phyloP scores from a whole-genome alignment of 2,329 filamentous ascomycete genomes.

The Penicillium palitans region DNA sequence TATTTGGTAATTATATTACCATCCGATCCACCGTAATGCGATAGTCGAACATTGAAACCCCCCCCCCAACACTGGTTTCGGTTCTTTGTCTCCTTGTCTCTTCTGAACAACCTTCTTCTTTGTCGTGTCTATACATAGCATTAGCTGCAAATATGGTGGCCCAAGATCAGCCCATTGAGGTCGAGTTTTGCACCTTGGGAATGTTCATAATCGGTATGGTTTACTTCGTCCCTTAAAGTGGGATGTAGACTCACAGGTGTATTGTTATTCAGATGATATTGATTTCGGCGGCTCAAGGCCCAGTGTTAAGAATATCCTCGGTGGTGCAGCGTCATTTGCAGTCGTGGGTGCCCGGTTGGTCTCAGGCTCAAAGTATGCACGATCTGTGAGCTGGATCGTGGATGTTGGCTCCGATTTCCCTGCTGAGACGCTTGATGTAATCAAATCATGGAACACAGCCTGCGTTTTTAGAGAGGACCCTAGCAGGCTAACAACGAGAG shows the following conservation, averaged over 20 bases:
- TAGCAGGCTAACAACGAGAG: constrained; percentile 75
- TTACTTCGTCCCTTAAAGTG: constrained; percentile 3
- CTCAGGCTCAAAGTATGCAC: constrained; percentile 67
- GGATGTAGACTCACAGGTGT: constrained; percentile 13
- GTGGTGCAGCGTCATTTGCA: constrained; percentile 83
- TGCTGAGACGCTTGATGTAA: constrained; percentile 58
- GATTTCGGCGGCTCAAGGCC: constrained; percentile 72
- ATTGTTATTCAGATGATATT: constrained; percentile 71
- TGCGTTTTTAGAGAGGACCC: constrained; percentile 67
- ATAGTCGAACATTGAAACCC: constrained; percentile 2
- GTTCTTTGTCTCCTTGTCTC: background rate
- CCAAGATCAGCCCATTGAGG: constrained; percentile 16
- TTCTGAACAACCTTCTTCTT: background rate
- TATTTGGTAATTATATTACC: constrained; percentile 22
- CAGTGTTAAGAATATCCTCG: constrained; percentile 73
- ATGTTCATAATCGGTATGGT: constrained; percentile 64
- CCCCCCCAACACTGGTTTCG: background rate
- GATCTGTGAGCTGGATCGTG: constrained; percentile 81
- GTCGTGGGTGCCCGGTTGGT: constrained; percentile 87
- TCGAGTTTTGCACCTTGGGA: constrained; percentile 61
- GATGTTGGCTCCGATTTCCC: constrained; percentile 91
- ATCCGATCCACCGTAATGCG: constrained; percentile 10
- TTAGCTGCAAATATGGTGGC: constrained; percentile 21
- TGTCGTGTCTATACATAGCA: background rate
- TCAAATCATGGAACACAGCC: constrained; percentile 74